Evolutionary conservation across 2,329 filamentous ascomycete species (phyloP).

Genomic region (Botryosphaeria dothidea): DNA sequence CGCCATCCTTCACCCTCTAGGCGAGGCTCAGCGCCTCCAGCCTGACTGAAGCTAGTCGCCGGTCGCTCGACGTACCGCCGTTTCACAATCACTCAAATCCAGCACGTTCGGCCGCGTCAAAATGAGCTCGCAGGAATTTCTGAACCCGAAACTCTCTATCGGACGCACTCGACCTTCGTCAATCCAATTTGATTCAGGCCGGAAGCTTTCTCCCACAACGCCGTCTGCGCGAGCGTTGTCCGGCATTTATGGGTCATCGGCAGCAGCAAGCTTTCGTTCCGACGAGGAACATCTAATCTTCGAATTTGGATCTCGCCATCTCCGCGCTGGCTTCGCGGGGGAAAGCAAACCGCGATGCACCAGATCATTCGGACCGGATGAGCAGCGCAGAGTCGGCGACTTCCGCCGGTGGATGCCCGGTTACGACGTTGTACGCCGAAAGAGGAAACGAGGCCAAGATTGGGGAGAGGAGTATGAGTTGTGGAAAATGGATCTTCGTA

Average conservation of each 20-base stretch:
- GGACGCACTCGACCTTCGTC: slow-evolving; percentile 11
- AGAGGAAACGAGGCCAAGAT: slow-evolving; percentile 46
- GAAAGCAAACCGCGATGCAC: slow-evolving; percentile 73
- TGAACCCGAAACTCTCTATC: slow-evolving; percentile 1
- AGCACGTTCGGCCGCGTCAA: neutral
- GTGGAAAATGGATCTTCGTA: slow-evolving; percentile 74
- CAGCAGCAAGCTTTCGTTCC: slow-evolving; percentile 54
- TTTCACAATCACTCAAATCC: neutral
- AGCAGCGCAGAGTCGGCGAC: slow-evolving; percentile 77
- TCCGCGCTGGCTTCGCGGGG: slow-evolving; percentile 84
- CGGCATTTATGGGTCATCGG: slow-evolving; percentile 59
- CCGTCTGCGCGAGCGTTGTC: slow-evolving; percentile 62
- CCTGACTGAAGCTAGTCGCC: neutral
- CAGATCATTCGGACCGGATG: slow-evolving; percentile 71
- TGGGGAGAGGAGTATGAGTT: slow-evolving; percentile 72
- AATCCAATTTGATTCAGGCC: slow-evolving; percentile 1
- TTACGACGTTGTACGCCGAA: slow-evolving; percentile 52
- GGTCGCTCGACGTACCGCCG: neutral
- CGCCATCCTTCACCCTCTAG: neutral
- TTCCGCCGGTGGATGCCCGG: slow-evolving; percentile 69
- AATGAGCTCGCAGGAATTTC: slow-evolving; percentile 9
- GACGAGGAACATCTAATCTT: slow-evolving; percentile 84
- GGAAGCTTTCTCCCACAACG: slow-evolving; percentile 49
- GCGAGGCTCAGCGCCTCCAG: neutral
- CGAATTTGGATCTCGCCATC: slow-evolving; percentile 76